phyloP scores from a whole-genome alignment of 179 eudicot species.

The Actinidia chinensis region DNA sequence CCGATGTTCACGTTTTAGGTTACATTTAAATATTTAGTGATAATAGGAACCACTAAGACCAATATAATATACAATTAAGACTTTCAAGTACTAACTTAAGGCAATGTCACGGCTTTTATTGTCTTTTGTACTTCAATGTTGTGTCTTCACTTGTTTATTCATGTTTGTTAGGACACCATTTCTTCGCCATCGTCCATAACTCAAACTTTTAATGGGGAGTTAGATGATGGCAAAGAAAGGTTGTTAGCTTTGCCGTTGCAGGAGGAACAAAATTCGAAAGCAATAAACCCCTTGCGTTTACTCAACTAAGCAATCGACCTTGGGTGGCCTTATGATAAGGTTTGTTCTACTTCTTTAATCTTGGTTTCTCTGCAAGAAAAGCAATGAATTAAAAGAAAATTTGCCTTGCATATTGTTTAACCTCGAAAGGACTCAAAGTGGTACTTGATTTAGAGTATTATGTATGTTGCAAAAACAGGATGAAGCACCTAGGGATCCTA shows the following conservation, averaged over 20 bases:
- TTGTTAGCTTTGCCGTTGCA: constrained; percentile 70
- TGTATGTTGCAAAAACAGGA: constrained; percentile 50
- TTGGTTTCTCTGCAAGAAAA: not conserved
- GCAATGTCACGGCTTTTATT: not conserved
- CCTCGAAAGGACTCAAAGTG: no score
- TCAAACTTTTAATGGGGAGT: constrained; percentile 67
- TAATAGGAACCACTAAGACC: no score
- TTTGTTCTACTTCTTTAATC: constrained; percentile 22
- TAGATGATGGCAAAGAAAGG: constrained; percentile 89
- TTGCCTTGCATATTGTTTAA: no score
- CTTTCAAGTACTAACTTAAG: no score
- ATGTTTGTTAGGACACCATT: constrained; percentile 64
- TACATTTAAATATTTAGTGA: no score
- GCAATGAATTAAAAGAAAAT: no score
- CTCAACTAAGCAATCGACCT: constrained; percentile 78
- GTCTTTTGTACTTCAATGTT: not conserved
- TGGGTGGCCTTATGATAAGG: constrained; percentile 86
- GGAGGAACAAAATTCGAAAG: constrained; percentile 66
- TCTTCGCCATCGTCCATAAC: constrained; percentile 79
- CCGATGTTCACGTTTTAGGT: no score
- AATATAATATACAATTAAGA: no score
- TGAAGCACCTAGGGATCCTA: constrained; percentile 89
- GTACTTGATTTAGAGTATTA: constrained; percentile 6
- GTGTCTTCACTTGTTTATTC: constrained; percentile 10
- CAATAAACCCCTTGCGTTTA: constrained; percentile 57